Evolutionary conservation across 2,329 filamentous ascomycete genomes (phyloP).

Genomic region (Cryoendolithus antarcticus): DNA sequence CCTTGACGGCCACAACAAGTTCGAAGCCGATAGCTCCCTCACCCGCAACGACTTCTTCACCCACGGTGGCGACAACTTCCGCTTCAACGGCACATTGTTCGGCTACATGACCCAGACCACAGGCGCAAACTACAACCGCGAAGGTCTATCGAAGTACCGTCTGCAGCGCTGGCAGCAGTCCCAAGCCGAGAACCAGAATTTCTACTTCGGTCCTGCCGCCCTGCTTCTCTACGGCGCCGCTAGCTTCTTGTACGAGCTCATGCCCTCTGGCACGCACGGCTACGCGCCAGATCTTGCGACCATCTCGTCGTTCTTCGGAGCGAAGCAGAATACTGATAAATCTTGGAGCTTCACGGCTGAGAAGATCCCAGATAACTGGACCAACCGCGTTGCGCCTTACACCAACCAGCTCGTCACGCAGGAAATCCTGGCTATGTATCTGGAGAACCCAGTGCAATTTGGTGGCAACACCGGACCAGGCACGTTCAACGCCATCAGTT

Average conservation of each 20-base stretch:
- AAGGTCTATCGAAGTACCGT: constrained; percentile 27
- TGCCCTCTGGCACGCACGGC: constrained; percentile 23
- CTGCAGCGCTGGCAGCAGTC: constrained; percentile 29
- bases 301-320: constrained; percentile 27
- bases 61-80: constrained; percentile 24
- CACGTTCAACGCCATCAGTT: constrained; percentile 27
- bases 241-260: constrained; percentile 33
- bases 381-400: constrained; percentile 25
- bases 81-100: constrained; percentile 31
- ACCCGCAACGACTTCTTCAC: constrained; percentile 31
- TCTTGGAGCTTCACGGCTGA: constrained; percentile 30
- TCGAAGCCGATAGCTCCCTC: constrained; percentile 29
- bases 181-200: constrained; percentile 26
- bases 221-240: constrained; percentile 31
- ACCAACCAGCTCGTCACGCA: constrained; percentile 23
- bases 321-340: constrained; percentile 24
- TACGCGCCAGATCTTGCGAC: constrained; percentile 24
- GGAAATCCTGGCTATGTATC: constrained; percentile 31
- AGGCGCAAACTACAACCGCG: constrained; percentile 25
- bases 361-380: constrained; percentile 31
- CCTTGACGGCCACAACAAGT: constrained; percentile 34
- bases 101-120: constrained; percentile 24
- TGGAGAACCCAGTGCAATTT: constrained; percentile 31
- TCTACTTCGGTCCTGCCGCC: constrained; percentile 30
- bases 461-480: constrained; percentile 30